Percentiles rank a stretch among this genome's conserved stretches.
Evolutionary conservation across 2,329 filamentous ascomycete genomes (phyloP).

Genomic region (Dryadomyces sulphureus): DNA sequence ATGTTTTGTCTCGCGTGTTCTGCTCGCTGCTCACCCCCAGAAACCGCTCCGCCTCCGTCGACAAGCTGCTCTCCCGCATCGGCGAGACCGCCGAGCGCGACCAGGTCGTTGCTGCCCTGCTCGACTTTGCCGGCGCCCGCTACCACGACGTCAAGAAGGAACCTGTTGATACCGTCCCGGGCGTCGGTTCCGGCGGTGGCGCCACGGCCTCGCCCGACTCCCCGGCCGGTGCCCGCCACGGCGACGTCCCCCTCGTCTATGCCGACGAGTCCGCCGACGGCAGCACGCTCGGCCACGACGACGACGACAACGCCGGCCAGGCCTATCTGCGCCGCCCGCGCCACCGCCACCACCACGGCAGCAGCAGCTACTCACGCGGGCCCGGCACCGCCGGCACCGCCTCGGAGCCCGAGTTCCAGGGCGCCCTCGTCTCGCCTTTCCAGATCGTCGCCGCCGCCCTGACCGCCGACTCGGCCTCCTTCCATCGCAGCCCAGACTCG

Average conservation of each 20-base stretch:
- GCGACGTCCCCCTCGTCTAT: too few species aligned
- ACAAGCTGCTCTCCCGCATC: slow-evolving; percentile 13
- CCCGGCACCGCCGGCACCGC: background rate
- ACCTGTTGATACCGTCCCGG: background rate
- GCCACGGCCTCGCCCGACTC: background rate
- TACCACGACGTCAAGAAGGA: background rate
- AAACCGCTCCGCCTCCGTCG: slow-evolving; percentile 12
- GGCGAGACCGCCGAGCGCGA: slow-evolving; percentile 13
- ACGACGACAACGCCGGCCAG: background rate
- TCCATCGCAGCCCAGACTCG: slow-evolving; percentile 6
- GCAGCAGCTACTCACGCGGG: background rate
- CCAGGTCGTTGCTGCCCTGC: slow-evolving; percentile 11
- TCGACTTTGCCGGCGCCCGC: slow-evolving; percentile 10
- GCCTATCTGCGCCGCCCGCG: background rate
- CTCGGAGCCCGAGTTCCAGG: slow-evolving; percentile 8
- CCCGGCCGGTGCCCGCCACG: background rate
- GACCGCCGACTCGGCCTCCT: slow-evolving; percentile 8
- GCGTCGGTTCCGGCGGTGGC: background rate
- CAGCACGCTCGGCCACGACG: background rate
- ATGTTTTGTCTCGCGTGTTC: background rate
- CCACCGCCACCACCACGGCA: background rate
- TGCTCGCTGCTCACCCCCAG: background rate
- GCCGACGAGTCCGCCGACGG: background rate
- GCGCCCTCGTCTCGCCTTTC: slow-evolving; percentile 11
- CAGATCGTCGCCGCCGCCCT: slow-evolving; percentile 13